phyloP scores from a whole-genome alignment of 106 monocot species.

The Apostasia shenzhenica region DNA sequence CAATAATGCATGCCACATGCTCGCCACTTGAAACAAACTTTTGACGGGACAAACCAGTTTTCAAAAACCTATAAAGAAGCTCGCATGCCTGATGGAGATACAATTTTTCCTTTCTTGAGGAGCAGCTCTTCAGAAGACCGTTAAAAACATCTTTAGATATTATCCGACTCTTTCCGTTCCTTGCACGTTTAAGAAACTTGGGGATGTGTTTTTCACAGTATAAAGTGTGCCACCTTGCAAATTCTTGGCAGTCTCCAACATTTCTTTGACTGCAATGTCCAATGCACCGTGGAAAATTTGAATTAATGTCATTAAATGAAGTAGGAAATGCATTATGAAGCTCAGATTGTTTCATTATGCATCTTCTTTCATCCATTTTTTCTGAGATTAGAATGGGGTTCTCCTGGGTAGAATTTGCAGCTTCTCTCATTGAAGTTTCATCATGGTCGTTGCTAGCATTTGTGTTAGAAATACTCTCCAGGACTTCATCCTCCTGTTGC shows the following conservation, averaged over 20 bases:
- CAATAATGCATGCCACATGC: conserved; percentile 40
- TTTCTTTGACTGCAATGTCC: conserved; percentile 35
- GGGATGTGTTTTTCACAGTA: conserved; percentile 89
- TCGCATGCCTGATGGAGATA: conserved; percentile 80
- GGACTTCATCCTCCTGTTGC: conserved; percentile 9
- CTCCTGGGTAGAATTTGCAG: conserved; percentile 16
- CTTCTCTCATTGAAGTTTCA: conserved; percentile 7
- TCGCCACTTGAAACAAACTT: conserved; percentile 33
- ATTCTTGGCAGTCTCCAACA: conserved; percentile 45
- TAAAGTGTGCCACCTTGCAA: conserved; percentile 53
- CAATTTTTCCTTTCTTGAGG: conserved; percentile 54
- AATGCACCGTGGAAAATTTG: conserved; percentile 47
- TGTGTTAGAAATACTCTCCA: conserved; percentile 20
- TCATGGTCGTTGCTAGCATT: conserved; percentile 15
- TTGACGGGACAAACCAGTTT: conserved; percentile 48
- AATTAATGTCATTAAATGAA: conserved; percentile 6
- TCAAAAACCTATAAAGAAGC: conserved; percentile 81
- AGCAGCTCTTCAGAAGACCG: conserved; percentile 47
- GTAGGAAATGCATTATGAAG: conserved; percentile 27
- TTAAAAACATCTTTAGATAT: conserved; percentile 83
- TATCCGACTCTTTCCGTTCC: conserved; percentile 53
- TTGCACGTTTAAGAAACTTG: conserved; percentile 73
- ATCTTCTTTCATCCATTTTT: conserved; percentile 48
- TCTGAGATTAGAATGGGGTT: conserved; percentile 29
- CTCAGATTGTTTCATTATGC: conserved; percentile 41